Conservation (phyloP, 2,329 filamentous ascomycete genomes). For the Penicillium sp. region DNA sequence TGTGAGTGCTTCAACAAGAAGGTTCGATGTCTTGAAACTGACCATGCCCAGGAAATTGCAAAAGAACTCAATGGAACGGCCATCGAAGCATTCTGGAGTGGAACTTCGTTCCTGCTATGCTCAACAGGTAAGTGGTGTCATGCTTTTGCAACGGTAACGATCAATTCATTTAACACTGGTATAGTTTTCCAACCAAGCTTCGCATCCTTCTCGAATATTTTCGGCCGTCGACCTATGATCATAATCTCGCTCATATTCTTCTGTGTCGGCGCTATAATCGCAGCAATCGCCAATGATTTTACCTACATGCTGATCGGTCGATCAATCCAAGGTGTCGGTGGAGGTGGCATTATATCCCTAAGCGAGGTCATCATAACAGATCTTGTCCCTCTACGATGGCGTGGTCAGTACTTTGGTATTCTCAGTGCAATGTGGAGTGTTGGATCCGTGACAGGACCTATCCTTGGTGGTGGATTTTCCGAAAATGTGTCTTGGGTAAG, state of each 20-base stretch:
- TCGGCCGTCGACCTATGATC: slow-evolving; percentile 48
- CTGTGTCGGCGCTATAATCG: slow-evolving; percentile 47
- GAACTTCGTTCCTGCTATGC: slow-evolving; percentile 50
- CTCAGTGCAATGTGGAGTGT: slow-evolving; percentile 43
- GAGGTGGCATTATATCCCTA: slow-evolving; percentile 47
- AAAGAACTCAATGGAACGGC: slow-evolving; percentile 35
- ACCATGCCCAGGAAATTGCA: slow-evolving; percentile 32
- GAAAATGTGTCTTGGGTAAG: slow-evolving; percentile 42
- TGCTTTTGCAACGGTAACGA: not conserved
- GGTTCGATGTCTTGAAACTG: not conserved
- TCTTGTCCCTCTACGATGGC: slow-evolving; percentile 43
- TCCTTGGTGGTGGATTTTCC: slow-evolving; percentile 46
- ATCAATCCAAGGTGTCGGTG: slow-evolving; percentile 47
- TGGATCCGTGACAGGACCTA: slow-evolving; percentile 42
- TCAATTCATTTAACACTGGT: slow-evolving; percentile 13
- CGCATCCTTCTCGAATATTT: slow-evolving; percentile 49
- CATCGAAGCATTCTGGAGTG: slow-evolving; percentile 53
- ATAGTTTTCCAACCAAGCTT: slow-evolving; percentile 54
- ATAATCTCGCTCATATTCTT: slow-evolving; percentile 45
- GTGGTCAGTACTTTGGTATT: slow-evolving; percentile 44
- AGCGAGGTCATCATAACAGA: slow-evolving; percentile 48
- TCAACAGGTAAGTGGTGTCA: slow-evolving; percentile 25
- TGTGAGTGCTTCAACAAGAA: slow-evolving; percentile 3
- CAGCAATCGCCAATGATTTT: slow-evolving; percentile 44
- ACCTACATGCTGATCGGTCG: slow-evolving; percentile 49